These are phyloP conservation scores for Malassezia pachydermatis DNA, from an alignment of 1,284 basidiomycete species.

Conservation along the genomic window DNA sequence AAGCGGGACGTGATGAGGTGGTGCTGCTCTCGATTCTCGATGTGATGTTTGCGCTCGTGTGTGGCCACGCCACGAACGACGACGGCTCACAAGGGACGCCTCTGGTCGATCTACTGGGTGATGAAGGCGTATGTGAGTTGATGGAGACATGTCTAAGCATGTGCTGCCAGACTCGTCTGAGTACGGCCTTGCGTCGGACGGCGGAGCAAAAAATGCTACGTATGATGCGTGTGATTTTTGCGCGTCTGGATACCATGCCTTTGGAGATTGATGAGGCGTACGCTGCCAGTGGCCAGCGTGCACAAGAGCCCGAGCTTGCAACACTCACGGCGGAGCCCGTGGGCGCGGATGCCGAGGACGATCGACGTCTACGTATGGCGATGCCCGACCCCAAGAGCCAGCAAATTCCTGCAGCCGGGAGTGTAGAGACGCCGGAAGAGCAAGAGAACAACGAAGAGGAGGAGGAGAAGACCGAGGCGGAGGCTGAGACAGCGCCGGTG, in stretches of 20 bases:
- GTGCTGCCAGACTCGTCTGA: conserved; percentile 88
- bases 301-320: conserved; percentile 32
- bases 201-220: conserved; percentile 87
- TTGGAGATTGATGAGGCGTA: conserved; percentile 35
- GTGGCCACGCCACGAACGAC: conserved; percentile 52
- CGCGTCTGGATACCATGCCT: conserved; percentile 58
- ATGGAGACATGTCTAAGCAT: conserved; percentile 94
- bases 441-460: neutral
- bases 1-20: conserved; percentile 73
- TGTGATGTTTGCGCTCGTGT: conserved; percentile 69
- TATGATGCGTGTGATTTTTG: conserved; percentile 72
- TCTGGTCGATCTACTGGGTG: conserved; percentile 51
- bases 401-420: conserved; percentile 37
- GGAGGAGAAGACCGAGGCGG: conserved; percentile 4
- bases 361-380: conserved; percentile 38
- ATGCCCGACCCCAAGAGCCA: conserved; percentile 48
- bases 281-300: conserved; percentile 22
- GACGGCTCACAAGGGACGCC: neutral
- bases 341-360: conserved; percentile 30
- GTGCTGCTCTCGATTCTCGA: conserved; percentile 83
- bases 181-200: conserved; percentile 77
- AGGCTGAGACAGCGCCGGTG: conserved; percentile 2
- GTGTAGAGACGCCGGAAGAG: conserved; percentile 29
- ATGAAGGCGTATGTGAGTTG: conserved; percentile 95
- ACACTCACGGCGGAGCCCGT: conserved; percentile 34